These are phyloP conservation scores for Cystofilobasidium ferigula DNA, from an alignment of 768 basidiomycete genomes.

Conservation along the genomic window DNA sequence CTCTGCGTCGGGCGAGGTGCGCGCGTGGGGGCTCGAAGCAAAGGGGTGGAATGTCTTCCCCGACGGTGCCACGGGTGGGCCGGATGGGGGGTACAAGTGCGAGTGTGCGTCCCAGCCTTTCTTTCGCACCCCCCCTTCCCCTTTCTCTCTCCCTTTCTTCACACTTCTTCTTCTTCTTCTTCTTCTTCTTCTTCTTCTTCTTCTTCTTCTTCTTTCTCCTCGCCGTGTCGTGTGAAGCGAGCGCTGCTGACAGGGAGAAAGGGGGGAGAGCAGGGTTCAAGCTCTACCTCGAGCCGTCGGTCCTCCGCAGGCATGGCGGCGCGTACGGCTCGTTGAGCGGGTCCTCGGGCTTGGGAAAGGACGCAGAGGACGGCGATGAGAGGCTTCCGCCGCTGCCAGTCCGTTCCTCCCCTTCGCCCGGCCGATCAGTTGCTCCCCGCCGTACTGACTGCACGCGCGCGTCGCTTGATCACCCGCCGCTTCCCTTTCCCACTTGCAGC, in stretches of 20 bases:
- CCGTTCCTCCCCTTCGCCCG: constrained; percentile 34
- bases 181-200: no score
- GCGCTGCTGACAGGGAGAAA: no score
- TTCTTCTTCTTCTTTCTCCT: no score
- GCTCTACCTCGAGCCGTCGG: constrained; percentile 70
- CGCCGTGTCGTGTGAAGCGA: no score
- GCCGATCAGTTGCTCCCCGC: not conserved
- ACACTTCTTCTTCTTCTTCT: no score
- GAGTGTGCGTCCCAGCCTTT: constrained; percentile 45
- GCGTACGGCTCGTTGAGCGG: no score
- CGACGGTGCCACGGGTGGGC: constrained; percentile 45
- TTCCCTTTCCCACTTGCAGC: no score
- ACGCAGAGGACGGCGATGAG: constrained; percentile 59
- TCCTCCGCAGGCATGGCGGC: constrained; percentile 48
- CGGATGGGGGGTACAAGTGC: constrained; percentile 43
- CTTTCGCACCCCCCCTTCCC: not conserved
- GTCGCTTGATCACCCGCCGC: no score
- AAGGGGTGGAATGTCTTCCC: constrained; percentile 59
- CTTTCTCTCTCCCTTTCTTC: constrained; percentile 7
- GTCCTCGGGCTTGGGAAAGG: no score
- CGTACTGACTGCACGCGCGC: no score
- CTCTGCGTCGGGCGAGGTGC: constrained; percentile 57
- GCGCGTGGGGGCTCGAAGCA: constrained; percentile 79
- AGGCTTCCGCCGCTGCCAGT: constrained; percentile 70
- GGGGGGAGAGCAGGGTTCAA: constrained; percentile 63